phyloP scores from a whole-genome alignment of 768 basidiomycete species.

The Hericium alpestre region DNA sequence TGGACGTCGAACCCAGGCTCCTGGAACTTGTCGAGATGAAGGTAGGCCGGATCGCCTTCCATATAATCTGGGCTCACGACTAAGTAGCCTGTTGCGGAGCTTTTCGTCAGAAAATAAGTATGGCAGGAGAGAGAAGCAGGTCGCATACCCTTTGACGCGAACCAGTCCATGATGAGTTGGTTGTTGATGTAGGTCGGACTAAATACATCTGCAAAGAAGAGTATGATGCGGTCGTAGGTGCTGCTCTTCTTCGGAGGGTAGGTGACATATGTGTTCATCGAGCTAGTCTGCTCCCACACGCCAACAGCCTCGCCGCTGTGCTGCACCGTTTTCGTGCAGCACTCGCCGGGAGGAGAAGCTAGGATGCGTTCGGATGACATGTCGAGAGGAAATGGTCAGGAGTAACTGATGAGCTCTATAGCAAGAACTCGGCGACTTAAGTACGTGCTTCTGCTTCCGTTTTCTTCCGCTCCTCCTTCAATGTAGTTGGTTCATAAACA shows the following conservation, averaged over 20 bases:
- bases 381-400: neutral
- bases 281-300: neutral
- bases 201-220: neutral
- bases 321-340: neutral
- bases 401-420: no score
- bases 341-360: neutral
- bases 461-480: no score
- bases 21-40: slow-evolving; percentile 18
- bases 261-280: neutral
- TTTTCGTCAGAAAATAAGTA: no score
- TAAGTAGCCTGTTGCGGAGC: slow-evolving; percentile 32
- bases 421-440: no score
- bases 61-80: slow-evolving; percentile 58
- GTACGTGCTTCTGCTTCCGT: no score
- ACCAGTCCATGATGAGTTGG: neutral
- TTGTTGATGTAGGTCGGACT: slow-evolving; percentile 1
- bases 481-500: no score
- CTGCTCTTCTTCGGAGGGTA: neutral
- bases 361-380: neutral
- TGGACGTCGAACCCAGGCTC: slow-evolving; percentile 25
- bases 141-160: neutral
- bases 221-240: neutral
- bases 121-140: no score
- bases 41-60: slow-evolving; percentile 41
- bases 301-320: neutral